Evolutionary conservation across 1,139 yeast genomes (phyloP), one percentile per base, ranked within the genome.

Genomic region (Groenewaldozyma auringiensis): DNA sequence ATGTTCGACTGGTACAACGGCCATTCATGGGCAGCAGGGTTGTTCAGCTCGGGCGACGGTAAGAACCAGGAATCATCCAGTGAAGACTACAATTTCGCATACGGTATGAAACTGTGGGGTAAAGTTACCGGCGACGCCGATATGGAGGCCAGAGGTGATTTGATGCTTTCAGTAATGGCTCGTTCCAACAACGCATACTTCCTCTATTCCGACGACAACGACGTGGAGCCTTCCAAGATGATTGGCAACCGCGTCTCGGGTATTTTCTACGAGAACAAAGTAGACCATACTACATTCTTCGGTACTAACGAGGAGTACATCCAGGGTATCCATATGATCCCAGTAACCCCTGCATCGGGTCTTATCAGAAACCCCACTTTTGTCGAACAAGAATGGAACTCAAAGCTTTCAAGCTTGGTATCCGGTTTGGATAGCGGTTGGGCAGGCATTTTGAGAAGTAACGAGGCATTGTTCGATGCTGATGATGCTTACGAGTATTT

Each of bases 301-400:
- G 96, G 96, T 2, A 72, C 72, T 56, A 72, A 78, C 46, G 60
- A 71, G 37, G 92, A 89, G 64, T 92, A 83, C 63, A 88, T 92
- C 46, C 97, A 89, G 59, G 96, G 96, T 61, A 89, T 92, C 52
- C 97, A 92, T 62, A 92, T 94, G 82, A 72, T 92, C 49, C 95
- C 98, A 21, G 70, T 86, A 41, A 87, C 95, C 0, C 92, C 96
- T 0, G 79, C 85, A 14, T 82, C 96, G 14, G 80, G 94, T 0
- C 79, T 75, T 51, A 74, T 88, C 39, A 76, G 97, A 63, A 70
- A 73, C 3, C 76, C 88, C 1, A 65, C 70, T 1, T 92, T 79
- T 64, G 95, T 83, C 16, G 58, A 70, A 54, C 79, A 88, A 65
- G 97, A 92, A 67, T 92, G 96, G 96, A 69, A 71, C 14, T 69